Base-by-base conservation (phyloP, 192 early-diverging fungal species). In the Coemansia sp. region DNA sequence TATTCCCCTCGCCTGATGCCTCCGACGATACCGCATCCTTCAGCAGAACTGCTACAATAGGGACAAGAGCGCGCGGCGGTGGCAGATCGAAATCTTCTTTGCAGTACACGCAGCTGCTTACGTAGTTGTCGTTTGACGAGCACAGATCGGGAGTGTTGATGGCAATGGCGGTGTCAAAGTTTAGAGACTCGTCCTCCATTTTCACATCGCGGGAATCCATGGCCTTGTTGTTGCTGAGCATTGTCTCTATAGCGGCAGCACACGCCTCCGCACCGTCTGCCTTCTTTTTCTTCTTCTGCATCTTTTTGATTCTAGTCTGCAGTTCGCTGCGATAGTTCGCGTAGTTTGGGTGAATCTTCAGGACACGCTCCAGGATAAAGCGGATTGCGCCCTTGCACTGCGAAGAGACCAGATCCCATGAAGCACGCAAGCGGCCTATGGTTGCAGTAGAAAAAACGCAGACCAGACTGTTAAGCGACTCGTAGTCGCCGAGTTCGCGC, bases 401-500 rank as follows among this genome's bases (percentile, higher is more conserved):
- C 9, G 70, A 19, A 49, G 79, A 59, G 9, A 74, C 79, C 12
- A 68, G 61, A 4, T 72, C 70, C 79, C 79, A 81, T 10, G 79
- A 63, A 19, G 72, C 70, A 42, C 61, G 61, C 56, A 76, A 55
- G 32, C 79, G 70, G 49, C 55, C 65, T 5, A 76, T 65, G 10
- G 64, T 44, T 6, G 74, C 68, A 56, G 74, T 61, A 14, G 74
- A 73, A 51, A 81, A 76, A 38, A 73, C 79, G 64, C 79, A 81
- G 17, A 72, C 64, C 64, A 81, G 61, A 57, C 79, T 76, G 65
- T 68, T 81, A 14, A 76, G 67, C 43, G 79, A 76, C 61, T 81
- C 79, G 68, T 81, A 81, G 67, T 81, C 79, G 68, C 79, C 79
- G 60, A 81, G 71, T 62, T 81, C 79, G 65, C 79, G 79, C 37